These are phyloP conservation scores for Dendrothele bispora DNA, from an alignment of 768 basidiomycete species.

Conservation along the genomic window DNA sequence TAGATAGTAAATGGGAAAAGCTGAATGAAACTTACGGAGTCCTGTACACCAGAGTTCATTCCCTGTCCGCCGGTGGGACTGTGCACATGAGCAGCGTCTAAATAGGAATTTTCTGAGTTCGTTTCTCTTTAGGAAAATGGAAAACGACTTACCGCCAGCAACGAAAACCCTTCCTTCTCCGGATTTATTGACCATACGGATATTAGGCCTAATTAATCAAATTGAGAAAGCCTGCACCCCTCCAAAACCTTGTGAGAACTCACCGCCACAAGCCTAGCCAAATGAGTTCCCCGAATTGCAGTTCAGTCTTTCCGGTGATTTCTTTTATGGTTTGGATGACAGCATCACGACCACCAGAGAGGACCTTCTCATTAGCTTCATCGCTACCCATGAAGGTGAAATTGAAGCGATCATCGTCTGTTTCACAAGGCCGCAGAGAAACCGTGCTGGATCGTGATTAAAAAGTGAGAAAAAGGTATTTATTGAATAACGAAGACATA, in stretches of 20 bases:
- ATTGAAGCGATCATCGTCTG: constrained; percentile 3
- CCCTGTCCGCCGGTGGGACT: constrained; percentile 46
- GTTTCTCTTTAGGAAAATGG: background rate
- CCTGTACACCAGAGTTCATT: constrained; percentile 36
- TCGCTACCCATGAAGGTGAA: background rate
- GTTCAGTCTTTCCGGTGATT: constrained; percentile 22
- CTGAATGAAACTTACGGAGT: constrained; percentile 26
- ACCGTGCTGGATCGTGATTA: constrained; percentile 5
- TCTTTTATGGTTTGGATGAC: constrained; percentile 29
- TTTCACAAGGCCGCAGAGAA: constrained; percentile 6
- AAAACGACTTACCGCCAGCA: constrained; percentile 38
- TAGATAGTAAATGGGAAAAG: background rate
- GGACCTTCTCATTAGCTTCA: constrained; percentile 7
- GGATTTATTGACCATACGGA: constrained; percentile 47
- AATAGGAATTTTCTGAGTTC: background rate
- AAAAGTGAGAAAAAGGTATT: background rate
- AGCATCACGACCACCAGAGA: constrained; percentile 18
- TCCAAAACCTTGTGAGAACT: background rate
- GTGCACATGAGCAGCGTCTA: constrained; percentile 52
- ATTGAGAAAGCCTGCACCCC: constrained; percentile 1
- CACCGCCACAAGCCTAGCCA: constrained; percentile 27
- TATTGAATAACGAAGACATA: background rate
- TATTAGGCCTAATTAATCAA: constrained; percentile 37
- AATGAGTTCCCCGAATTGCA: constrained; percentile 28
- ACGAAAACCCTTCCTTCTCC: constrained; percentile 44